Evolutionary conservation across 352 stramenopile species (phyloP).

Genomic region (Bremia lactucae): DNA sequence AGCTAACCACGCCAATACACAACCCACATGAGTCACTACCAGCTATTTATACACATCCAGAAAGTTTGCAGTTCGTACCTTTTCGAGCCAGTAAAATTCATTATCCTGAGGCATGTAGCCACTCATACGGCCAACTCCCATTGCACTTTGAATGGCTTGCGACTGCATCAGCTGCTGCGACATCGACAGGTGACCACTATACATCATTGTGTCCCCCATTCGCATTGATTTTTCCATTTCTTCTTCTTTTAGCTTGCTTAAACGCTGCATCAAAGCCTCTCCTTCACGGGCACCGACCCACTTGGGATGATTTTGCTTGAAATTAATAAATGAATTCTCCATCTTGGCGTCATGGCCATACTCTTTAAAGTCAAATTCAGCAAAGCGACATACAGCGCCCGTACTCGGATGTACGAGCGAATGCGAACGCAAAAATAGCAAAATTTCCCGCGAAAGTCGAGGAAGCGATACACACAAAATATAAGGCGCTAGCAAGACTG

Average conservation of each 20-base stretch:
- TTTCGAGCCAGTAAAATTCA: slow-evolving; percentile 85
- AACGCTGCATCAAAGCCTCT: slow-evolving; percentile 54
- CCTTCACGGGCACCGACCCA: slow-evolving; percentile 73
- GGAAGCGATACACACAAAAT: slow-evolving; percentile 94
- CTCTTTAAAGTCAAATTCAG: slow-evolving; percentile 95
- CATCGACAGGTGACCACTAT: slow-evolving; percentile 64
- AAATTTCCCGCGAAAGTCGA: slow-evolving; percentile 78
- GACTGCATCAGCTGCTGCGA: slow-evolving; percentile 84
- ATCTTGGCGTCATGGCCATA: slow-evolving; percentile 92
- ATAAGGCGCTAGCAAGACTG: slow-evolving; percentile 91
- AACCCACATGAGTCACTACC: too few species aligned
- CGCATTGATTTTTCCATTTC: slow-evolving; percentile 84
- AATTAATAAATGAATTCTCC: slow-evolving; percentile 96
- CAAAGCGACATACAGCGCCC: slow-evolving; percentile 90
- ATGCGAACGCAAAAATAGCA: slow-evolving; percentile 90
- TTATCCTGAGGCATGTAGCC: slow-evolving; percentile 60
- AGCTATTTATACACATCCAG: not conserved
- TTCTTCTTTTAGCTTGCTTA: slow-evolving; percentile 66
- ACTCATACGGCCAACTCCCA: slow-evolving; percentile 37
- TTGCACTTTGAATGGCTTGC: slow-evolving; percentile 69
- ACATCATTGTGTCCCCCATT: slow-evolving; percentile 74
- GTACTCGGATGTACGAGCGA: slow-evolving; percentile 87
- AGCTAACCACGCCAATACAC: too few species aligned
- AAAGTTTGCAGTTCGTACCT: slow-evolving; percentile 43
- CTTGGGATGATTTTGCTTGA: slow-evolving; percentile 87